Percentiles rank a stretch among this genome's conserved stretches.
These are phyloP conservation scores for Lophiotrema nucula DNA, from an alignment of 495 filamentous ascomycete genomes.

Conservation along the genomic window DNA sequence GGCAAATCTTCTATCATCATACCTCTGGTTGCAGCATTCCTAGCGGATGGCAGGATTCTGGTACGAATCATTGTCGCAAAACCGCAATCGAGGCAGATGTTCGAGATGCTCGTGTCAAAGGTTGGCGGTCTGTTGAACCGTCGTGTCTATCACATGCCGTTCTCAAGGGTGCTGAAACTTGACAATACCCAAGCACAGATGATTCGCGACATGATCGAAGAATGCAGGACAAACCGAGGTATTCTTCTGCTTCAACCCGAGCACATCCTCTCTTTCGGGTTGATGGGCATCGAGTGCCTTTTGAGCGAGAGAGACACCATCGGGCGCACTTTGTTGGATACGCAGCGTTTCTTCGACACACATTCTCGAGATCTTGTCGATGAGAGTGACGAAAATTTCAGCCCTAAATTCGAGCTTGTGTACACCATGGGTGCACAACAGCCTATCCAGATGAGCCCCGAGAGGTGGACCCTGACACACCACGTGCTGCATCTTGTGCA, in stretches of 20 bases:
- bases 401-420: conserved; percentile 44
- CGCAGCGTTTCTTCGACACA: conserved; percentile 32
- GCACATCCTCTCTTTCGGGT: conserved; percentile 66
- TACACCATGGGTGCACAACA: conserved; percentile 65
- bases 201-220: conserved; percentile 45
- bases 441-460: conserved; percentile 54
- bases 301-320: conserved; percentile 28
- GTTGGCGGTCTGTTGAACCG: conserved; percentile 61
- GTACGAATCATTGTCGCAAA: conserved; percentile 62
- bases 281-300: conserved; percentile 60
- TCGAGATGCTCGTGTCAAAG: conserved; percentile 57
- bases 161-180: conserved; percentile 54
- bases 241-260: conserved; percentile 65
- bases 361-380: conserved; percentile 39
- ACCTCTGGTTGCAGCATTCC: conserved; percentile 56
- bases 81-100: conserved; percentile 62
- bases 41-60: conserved; percentile 55
- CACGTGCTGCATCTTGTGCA: conserved; percentile 51
- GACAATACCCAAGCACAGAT: conserved; percentile 20
- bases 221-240: conserved; percentile 46
- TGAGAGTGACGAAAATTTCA: conserved; percentile 40
- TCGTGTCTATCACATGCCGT: conserved; percentile 60
- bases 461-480: conserved; percentile 62
- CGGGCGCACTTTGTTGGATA: conserved; percentile 20
- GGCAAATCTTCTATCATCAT: conserved; percentile 73